phyloP scores from a whole-genome alignment of 1,284 basidiomycete genomes.

The Moesziomyces sp. region DNA sequence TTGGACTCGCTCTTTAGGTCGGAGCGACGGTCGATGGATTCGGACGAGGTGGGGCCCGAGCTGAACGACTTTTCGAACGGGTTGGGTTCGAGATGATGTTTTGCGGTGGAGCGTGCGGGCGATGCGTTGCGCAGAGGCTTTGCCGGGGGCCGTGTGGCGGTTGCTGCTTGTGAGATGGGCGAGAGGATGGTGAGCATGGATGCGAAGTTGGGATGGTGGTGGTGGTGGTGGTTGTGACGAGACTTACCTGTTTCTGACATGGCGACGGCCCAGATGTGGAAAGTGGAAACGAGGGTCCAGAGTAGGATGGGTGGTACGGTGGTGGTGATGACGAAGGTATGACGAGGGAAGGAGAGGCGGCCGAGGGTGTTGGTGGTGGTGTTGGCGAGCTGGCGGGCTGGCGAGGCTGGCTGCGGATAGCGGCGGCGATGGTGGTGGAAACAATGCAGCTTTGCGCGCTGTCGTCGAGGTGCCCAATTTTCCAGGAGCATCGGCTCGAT shows the following conservation, averaged over 20 bases:
- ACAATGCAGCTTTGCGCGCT: neutral
- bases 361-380: neutral
- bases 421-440: slow-evolving; percentile 16
- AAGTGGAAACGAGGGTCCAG: too few relatives aligned
- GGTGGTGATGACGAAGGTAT: slow-evolving; percentile 2
- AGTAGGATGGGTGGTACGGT: too few relatives aligned
- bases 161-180: slow-evolving; percentile 26
- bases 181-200: slow-evolving; percentile 30
- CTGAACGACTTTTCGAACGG: slow-evolving; percentile 96
- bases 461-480: slow-evolving; percentile 1
- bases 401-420: neutral
- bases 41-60: slow-evolving; percentile 69
- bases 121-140: slow-evolving; percentile 29
- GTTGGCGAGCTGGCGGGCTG: neutral
- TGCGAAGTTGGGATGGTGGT: slow-evolving; percentile 2
- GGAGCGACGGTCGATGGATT: slow-evolving; percentile 37
- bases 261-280: too few relatives aligned
- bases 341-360: neutral
- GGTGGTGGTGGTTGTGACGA: slow-evolving; percentile 2
- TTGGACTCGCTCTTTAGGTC: slow-evolving; percentile 33
- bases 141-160: slow-evolving; percentile 43
- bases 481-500: slow-evolving; percentile 43
- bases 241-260: too few relatives aligned
- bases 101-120: slow-evolving; percentile 40
- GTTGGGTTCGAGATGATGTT: slow-evolving; percentile 81